Conservation (phyloP, 371 early-diverging fungal genomes). For the Apophysomyces trapeziformis region DNA sequence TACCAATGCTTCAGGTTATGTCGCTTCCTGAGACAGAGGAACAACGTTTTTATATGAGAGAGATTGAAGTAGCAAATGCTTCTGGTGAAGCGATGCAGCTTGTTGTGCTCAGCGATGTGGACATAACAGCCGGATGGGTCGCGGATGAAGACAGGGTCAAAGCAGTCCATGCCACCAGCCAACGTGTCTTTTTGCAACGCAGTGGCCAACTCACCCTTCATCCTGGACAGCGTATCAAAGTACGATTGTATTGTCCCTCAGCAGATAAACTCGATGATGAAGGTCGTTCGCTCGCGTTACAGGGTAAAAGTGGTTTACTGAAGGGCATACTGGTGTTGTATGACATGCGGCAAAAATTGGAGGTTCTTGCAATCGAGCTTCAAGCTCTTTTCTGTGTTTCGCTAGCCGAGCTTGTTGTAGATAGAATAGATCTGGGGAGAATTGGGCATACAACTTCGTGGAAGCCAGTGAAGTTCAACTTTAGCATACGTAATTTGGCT, state of each 20-base stretch:
- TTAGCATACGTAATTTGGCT: conserved; percentile 66
- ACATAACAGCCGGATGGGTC: conserved; percentile 45
- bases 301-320: conserved; percentile 61
- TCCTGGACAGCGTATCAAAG: conserved; percentile 62
- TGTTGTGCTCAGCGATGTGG: conserved; percentile 59
- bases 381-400: conserved; percentile 67
- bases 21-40: conserved; percentile 36
- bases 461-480: conserved; percentile 63
- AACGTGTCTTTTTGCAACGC: conserved; percentile 27
- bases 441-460: conserved; percentile 80
- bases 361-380: conserved; percentile 66
- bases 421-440: conserved; percentile 71
- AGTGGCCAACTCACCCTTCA: conserved; percentile 49
- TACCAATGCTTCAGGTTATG: conserved; percentile 31
- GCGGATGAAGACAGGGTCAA: conserved; percentile 35
- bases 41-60: conserved; percentile 45
- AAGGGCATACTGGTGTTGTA: conserved; percentile 67
- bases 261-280: conserved; percentile 52
- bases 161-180: conserved; percentile 16
- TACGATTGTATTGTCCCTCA: conserved; percentile 62
- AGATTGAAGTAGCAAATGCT: conserved; percentile 56
- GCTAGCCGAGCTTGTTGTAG: conserved; percentile 56
- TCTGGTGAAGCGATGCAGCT: conserved; percentile 59
- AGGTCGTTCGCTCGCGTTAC: conserved; percentile 40
- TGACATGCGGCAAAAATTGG: conserved; percentile 52